These are phyloP conservation scores for Ceratocystiopsis minuta DNA, from an alignment of 2,329 filamentous ascomycete species.

Conservation along the genomic window DNA sequence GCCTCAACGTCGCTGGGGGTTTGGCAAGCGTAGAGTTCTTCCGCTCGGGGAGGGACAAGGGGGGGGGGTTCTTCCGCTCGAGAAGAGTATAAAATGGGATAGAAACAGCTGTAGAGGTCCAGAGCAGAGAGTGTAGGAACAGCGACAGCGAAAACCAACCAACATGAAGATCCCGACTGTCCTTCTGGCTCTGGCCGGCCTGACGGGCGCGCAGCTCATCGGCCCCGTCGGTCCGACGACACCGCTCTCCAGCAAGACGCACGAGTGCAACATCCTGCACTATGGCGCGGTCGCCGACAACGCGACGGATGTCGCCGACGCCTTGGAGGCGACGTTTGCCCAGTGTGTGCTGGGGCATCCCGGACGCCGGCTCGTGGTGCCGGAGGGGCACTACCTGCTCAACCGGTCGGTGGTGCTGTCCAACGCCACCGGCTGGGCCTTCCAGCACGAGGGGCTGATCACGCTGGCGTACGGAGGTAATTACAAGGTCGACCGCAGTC, in stretches of 20 bases:
- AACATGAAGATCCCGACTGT: too few species aligned
- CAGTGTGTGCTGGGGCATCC: slow-evolving; percentile 11
- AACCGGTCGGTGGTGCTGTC: slow-evolving; percentile 12
- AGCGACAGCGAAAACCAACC: too few species aligned
- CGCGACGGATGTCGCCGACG: slow-evolving; percentile 14
- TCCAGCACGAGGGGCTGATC: slow-evolving; percentile 18
- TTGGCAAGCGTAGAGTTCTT: too few species aligned
- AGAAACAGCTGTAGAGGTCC: too few species aligned
- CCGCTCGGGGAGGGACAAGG: too few species aligned
- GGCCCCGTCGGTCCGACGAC: slow-evolving; percentile 14
- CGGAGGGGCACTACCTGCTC: slow-evolving; percentile 14
- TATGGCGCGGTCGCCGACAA: slow-evolving; percentile 16
- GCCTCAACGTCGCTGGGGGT: too few species aligned
- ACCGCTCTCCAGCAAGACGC: slow-evolving; percentile 12
- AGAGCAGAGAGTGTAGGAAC: too few species aligned
- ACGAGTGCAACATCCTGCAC: slow-evolving; percentile 16
- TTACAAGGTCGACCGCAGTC: slow-evolving; percentile 14
- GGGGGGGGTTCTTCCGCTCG: too few species aligned
- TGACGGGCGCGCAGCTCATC: neutral
- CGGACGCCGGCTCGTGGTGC: slow-evolving; percentile 13
- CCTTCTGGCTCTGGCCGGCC: neutral
- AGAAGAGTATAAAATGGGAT: too few species aligned
- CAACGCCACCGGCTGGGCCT: slow-evolving; percentile 17
- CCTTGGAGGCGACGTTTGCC: slow-evolving; percentile 13
- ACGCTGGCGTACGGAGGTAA: slow-evolving; percentile 15